Evolutionary conservation across 441 rosid genomes (phyloP).

Genomic region (Brassica hybrid): DNA sequence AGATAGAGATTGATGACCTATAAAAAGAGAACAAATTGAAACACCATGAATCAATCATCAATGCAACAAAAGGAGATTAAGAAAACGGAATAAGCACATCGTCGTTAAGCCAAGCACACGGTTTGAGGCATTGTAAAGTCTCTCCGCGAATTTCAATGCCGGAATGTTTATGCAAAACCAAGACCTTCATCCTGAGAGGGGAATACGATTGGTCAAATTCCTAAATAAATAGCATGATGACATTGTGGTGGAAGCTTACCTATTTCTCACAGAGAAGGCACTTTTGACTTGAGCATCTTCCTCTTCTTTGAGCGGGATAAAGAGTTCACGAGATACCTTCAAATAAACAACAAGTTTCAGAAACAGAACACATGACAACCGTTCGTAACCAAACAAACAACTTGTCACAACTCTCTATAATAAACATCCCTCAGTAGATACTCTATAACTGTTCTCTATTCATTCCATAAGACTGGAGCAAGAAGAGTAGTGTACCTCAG

Average conservation of each 20-base stretch:
- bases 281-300: slow-evolving; percentile 61
- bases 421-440: neutral
- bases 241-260: slow-evolving; percentile 45
- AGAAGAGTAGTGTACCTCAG: slow-evolving; percentile 44
- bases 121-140: slow-evolving; percentile 67
- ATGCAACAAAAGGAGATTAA: neutral
- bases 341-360: slow-evolving; percentile 20
- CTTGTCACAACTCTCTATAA: neutral
- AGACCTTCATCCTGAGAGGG: slow-evolving; percentile 52
- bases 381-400: neutral
- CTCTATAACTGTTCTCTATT: neutral
- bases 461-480: neutral
- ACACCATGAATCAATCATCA: neutral
- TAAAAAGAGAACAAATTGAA: slow-evolving; percentile 29
- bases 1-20: slow-evolving; percentile 93
- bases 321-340: slow-evolving; percentile 64
- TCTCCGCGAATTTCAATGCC: slow-evolving; percentile 70
- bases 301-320: slow-evolving; percentile 65
- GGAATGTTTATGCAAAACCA: slow-evolving; percentile 61
- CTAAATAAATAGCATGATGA: slow-evolving; percentile 11
- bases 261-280: slow-evolving; percentile 53
- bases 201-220: slow-evolving; percentile 12
- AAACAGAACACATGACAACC: neutral
- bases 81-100: slow-evolving; percentile 48
- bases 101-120: slow-evolving; percentile 73